Percentiles rank a stretch among this genome's conserved stretches.
These are phyloP conservation scores for Ogataea parapolymorpha DNA, from an alignment of 805 yeast genomes.

Conservation along the genomic window DNA sequence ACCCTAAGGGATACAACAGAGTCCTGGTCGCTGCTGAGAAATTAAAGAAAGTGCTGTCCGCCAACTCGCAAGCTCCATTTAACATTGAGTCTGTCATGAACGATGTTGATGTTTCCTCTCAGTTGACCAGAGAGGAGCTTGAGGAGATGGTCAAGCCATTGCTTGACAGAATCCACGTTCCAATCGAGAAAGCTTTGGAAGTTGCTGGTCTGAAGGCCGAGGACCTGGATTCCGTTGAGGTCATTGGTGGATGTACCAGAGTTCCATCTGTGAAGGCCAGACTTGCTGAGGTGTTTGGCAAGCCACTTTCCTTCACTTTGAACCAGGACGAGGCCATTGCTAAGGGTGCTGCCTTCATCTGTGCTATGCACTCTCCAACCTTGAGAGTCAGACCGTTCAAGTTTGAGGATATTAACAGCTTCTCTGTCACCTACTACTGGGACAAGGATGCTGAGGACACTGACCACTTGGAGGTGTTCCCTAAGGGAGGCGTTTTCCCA, in stretches of 20 bases:
- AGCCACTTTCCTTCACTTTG: constrained; percentile 86
- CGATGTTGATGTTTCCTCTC: constrained; percentile 91
- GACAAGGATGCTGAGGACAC: constrained; percentile 90
- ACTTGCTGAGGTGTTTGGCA: constrained; percentile 76
- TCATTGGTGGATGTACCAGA: constrained; percentile 98
- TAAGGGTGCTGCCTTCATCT: constrained; percentile 97
- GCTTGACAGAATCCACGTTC: constrained; percentile 68
- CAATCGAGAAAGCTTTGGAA: constrained; percentile 77
- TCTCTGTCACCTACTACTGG: constrained; percentile 94
- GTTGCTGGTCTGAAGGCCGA: constrained; percentile 69
- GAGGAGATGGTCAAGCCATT: constrained; percentile 87
- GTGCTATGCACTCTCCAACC: constrained; percentile 99
- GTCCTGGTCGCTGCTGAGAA: constrained; percentile 88
- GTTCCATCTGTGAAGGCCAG: constrained; percentile 89
- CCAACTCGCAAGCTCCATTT: constrained; percentile 92
- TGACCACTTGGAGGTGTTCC: constrained; percentile 93
- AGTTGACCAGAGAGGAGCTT: constrained; percentile 84
- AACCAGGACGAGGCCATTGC: constrained; percentile 99
- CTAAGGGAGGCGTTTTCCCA: constrained; percentile 89
- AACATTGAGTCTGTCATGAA: constrained; percentile 95
- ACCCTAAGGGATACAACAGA: constrained; percentile 95
- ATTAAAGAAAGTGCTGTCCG: constrained; percentile 93
- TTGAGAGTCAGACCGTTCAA: constrained; percentile 98
- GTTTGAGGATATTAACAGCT: constrained; percentile 90
- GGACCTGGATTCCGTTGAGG: constrained; percentile 87